Evolutionary conservation across 2,329 filamentous ascomycete genomes (phyloP).

Genomic region (Fonsecaea monophora): DNA sequence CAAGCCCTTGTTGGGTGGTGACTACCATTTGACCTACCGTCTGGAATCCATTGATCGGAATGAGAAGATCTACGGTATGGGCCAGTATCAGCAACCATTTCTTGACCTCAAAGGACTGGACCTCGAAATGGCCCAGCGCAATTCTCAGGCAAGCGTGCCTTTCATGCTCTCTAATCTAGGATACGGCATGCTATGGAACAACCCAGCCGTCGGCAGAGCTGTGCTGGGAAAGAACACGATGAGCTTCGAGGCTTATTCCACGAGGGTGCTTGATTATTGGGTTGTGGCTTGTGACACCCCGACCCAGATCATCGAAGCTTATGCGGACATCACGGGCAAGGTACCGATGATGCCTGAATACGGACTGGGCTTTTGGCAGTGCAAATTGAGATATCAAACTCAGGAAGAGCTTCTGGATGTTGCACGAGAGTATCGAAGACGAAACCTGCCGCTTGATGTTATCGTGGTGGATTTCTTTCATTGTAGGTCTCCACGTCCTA

Average conservation of each 20-base stretch:
- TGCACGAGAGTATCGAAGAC: slow-evolving; percentile 64
- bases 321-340: slow-evolving; percentile 63
- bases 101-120: slow-evolving; percentile 69
- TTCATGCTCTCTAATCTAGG: slow-evolving; percentile 66
- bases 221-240: slow-evolving; percentile 67
- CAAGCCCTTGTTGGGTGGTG: slow-evolving; percentile 58
- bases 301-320: slow-evolving; percentile 62
- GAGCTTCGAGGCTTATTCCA: slow-evolving; percentile 67
- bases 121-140: slow-evolving; percentile 69
- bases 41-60: slow-evolving; percentile 62
- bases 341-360: slow-evolving; percentile 74
- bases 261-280: slow-evolving; percentile 68
- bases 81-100: slow-evolving; percentile 70
- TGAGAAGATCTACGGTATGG: slow-evolving; percentile 73
- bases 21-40: slow-evolving; percentile 64
- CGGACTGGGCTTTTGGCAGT: slow-evolving; percentile 72
- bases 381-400: slow-evolving; percentile 69
- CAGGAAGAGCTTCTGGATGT: slow-evolving; percentile 68
- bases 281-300: slow-evolving; percentile 65
- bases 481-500: slow-evolving; percentile 43
- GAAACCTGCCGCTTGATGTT: slow-evolving; percentile 65
- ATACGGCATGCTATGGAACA: slow-evolving; percentile 72
- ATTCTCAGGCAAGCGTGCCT: slow-evolving; percentile 70
- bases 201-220: slow-evolving; percentile 66
- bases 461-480: slow-evolving; percentile 75